A percentile compares a stretch with the other conserved stretches of the same genome.
Evolutionary conservation across 345 rosid species (phyloP).

Genomic region (Brassica rapa): DNA sequence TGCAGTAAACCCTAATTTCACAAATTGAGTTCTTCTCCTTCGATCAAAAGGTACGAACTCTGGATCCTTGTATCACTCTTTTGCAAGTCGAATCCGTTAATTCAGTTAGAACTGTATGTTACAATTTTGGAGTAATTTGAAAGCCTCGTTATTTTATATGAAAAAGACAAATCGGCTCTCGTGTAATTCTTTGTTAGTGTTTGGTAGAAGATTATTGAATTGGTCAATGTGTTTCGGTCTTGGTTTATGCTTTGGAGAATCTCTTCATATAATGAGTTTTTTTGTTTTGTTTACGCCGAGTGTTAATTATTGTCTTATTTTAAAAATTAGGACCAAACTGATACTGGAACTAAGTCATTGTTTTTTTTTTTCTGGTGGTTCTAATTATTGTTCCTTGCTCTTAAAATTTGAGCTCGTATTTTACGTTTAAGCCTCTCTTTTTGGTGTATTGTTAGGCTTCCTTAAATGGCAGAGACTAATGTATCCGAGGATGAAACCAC

Average conservation of each 20-base stretch:
- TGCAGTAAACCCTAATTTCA: constrained; percentile 33
- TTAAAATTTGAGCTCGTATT: neutral
- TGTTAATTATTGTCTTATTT: neutral
- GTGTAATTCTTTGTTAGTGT: neutral
- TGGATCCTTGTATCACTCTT: neutral
- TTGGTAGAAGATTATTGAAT: neutral
- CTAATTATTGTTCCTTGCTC: neutral
- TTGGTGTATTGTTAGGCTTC: constrained; percentile 9
- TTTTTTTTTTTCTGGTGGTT: neutral
- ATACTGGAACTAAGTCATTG: neutral
- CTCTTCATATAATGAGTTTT: neutral
- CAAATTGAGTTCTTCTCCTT: constrained; percentile 15
- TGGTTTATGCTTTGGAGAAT: neutral
- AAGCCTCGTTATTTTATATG: neutral
- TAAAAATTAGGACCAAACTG: neutral
- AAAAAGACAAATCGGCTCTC: neutral
- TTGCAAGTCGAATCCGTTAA: neutral
- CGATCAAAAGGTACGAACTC: constrained; percentile 27
- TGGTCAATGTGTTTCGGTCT: neutral
- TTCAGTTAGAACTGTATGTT: neutral
- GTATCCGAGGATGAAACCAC: constrained; percentile 30
- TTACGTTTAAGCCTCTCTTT: no score
- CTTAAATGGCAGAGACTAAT: constrained; percentile 46
- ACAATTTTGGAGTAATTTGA: neutral
- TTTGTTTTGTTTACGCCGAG: neutral